Conservation (phyloP, 2,329 filamentous ascomycete genomes). For the Pyrenophora seminiperda region DNA sequence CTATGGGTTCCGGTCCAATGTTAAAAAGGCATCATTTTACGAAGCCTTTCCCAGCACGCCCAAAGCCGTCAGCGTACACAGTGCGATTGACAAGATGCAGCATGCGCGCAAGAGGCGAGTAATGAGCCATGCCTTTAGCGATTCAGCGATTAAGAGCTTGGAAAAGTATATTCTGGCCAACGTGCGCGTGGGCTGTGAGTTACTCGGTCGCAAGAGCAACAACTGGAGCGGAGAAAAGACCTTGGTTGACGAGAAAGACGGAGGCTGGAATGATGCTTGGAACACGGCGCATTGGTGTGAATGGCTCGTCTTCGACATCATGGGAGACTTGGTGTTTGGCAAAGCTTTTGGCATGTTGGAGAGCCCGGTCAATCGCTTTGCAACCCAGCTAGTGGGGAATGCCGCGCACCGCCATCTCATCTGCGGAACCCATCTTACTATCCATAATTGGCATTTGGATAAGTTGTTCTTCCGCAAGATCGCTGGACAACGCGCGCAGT, state of each 20-base stretch:
- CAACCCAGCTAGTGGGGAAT: conserved; percentile 50
- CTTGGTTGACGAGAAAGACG: conserved; percentile 19
- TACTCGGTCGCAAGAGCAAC: conserved; percentile 35
- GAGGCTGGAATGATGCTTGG: conserved; percentile 50
- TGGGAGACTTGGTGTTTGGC: conserved; percentile 56
- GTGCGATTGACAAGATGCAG: conserved; percentile 52
- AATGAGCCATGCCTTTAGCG: conserved; percentile 54
- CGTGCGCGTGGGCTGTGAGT: conserved; percentile 48
- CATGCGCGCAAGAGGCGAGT: conserved; percentile 56
- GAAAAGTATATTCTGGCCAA: conserved; percentile 54
- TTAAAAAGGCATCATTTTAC: conserved; percentile 57
- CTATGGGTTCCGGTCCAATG: conserved; percentile 55
- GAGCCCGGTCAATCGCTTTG: conserved; percentile 48
- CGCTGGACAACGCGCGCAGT: conserved; percentile 47
- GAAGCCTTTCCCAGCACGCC: conserved; percentile 53
- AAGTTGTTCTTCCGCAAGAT: conserved; percentile 54
- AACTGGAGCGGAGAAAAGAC: conserved; percentile 12
- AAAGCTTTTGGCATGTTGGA: conserved; percentile 54
- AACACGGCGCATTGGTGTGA: conserved; percentile 54
- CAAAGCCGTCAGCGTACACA: conserved; percentile 52
- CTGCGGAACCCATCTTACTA: conserved; percentile 52
- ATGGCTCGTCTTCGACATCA: conserved; percentile 58
- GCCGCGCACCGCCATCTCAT: conserved; percentile 54
- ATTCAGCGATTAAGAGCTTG: conserved; percentile 52
- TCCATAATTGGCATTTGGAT: conserved; percentile 52